phyloP scores from a whole-genome alignment of 768 basidiomycete species.

The Leccinum pellstonianum region DNA sequence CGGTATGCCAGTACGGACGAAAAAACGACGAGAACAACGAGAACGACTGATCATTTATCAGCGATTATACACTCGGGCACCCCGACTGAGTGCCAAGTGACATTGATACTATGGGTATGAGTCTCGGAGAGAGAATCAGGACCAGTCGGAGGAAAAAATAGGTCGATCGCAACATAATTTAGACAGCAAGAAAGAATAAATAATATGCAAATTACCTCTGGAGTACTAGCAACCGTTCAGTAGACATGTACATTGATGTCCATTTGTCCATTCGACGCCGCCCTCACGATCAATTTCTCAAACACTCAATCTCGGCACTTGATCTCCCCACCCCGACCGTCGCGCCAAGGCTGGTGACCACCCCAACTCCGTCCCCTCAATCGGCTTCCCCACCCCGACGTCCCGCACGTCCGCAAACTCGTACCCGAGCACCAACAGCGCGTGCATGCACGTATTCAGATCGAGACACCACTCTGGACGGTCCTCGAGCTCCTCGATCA shows the following conservation, averaged over 20 bases:
- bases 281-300: background rate
- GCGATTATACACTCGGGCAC: too few relatives aligned
- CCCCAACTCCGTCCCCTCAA: conserved; percentile 87
- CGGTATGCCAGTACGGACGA: too few relatives aligned
- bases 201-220: background rate
- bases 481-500: conserved; percentile 68
- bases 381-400: conserved; percentile 81
- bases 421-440: conserved; percentile 76
- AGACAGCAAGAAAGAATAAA: background rate
- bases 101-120: too few relatives aligned
- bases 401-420: conserved; percentile 73
- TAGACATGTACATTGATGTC: background rate
- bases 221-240: background rate
- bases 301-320: conserved; percentile 43
- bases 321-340: conserved; percentile 63
- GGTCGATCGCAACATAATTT: background rate
- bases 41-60: too few relatives aligned
- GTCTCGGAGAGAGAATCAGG: background rate
- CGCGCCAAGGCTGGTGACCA: conserved; percentile 79
- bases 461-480: conserved; percentile 93
- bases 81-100: too few relatives aligned
- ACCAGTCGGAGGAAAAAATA: background rate
- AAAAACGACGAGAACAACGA: conserved; percentile 3
- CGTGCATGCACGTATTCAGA: conserved; percentile 87
- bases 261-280: background rate